Evolutionary conservation across 2,329 filamentous ascomycete species (phyloP), one percentile per base, ranked within the genome.

Genomic region (Phaeosphaeria sp.): DNA sequence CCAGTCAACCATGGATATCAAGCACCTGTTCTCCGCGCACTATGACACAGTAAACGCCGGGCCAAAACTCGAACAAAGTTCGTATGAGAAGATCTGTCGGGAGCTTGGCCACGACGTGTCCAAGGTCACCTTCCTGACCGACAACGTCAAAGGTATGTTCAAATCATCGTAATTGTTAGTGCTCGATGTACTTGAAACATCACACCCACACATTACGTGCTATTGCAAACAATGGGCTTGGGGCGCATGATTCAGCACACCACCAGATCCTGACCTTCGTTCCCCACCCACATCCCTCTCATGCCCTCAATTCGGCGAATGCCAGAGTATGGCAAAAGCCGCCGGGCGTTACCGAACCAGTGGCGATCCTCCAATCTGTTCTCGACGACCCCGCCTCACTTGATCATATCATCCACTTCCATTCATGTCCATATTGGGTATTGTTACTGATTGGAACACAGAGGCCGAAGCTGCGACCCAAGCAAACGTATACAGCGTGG

Each of bases 31-130:
- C 58, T 65, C 66, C 18, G 72, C 68, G 2, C 72, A 77, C 56
- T 94, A 92, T 72, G 91, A 95, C 75, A 94, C 91, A 3, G 85
- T 90, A 57, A 94, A 91, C 74, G 91, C 91, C 30, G 91, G 91
- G 1, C 83, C 85, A 55, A 95, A 95, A 81, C 85, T 83, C 46
- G 86, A 92, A 66, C 73, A 78, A 41, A 76, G 74, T 21, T 93
- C 90, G 74, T 95, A 94, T 77, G 75, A 79, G 65, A 86, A 81
- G 67, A 93, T 93, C 65, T 81, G 85, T 48, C 74, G 76, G 47
- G 78, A 81, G 59, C 62, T 85, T 17, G 65, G 58, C 33, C 78
- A 82, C 55, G 66, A 79, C 50, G 74, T 82, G 18, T 76, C 74
- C 11, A 81, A 84, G 55, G 90, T 90, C 81, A 80, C 92, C n/a